Evolutionary conservation across 352 stramenopile species (phyloP).

Genomic region (Phytopythium chamaehyphon): DNA sequence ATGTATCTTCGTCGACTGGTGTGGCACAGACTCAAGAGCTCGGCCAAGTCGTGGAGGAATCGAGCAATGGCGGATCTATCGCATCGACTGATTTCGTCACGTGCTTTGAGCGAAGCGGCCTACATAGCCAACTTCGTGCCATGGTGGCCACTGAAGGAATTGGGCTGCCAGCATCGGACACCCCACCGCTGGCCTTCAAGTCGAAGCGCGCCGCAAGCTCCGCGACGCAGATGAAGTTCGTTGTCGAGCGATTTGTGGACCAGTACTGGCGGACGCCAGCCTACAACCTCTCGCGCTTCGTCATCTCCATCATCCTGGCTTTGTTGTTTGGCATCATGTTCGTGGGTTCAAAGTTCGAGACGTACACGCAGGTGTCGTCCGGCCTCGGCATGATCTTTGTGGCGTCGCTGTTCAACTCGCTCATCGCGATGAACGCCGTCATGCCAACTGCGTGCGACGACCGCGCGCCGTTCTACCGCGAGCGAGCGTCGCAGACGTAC

Average conservation of each 20-base stretch:
- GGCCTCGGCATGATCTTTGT: constrained; percentile 76
- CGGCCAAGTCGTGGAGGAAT: neutral
- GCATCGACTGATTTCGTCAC: constrained; percentile 7
- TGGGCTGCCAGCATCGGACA: constrained; percentile 11
- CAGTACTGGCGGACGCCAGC: constrained; percentile 39
- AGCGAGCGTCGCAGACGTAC: constrained; percentile 79
- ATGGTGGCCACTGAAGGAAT: constrained; percentile 18
- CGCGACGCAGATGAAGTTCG: constrained; percentile 16
- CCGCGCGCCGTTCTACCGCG: constrained; percentile 64
- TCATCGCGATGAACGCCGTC: constrained; percentile 57
- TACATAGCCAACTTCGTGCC: neutral
- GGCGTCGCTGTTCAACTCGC: constrained; percentile 54
- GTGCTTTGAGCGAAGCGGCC: constrained; percentile 9
- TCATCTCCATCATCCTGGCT: constrained; percentile 49
- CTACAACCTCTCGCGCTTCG: constrained; percentile 69
- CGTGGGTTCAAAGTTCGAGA: constrained; percentile 3
- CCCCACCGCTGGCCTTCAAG: constrained; percentile 21
- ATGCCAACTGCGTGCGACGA: constrained; percentile 69
- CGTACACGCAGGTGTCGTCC: constrained; percentile 11
- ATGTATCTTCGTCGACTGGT: neutral
- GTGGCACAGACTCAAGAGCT: neutral
- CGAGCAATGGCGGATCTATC: neutral
- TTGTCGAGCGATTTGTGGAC: constrained; percentile 30
- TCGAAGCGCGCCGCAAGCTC: constrained; percentile 11
- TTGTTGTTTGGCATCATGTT: constrained; percentile 7